These are phyloP conservation scores for Penicillium sp. DNA, from an alignment of 2,329 filamentous ascomycete genomes.

Conservation along the genomic window DNA sequence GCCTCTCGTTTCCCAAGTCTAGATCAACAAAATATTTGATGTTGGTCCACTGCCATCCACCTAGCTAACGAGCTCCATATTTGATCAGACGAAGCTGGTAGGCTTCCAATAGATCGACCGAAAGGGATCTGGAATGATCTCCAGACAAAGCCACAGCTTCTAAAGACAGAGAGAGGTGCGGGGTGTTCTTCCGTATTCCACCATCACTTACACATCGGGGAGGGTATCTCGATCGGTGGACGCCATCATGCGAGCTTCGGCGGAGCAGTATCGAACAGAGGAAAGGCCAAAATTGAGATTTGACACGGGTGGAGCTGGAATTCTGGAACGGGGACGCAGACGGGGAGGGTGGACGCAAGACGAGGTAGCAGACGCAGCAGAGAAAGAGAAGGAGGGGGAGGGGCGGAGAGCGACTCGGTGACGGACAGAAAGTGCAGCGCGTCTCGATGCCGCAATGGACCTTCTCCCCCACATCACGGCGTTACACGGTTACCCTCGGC, in stretches of 20 bases:
- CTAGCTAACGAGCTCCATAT: not conserved
- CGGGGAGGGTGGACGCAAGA: constrained; percentile 25
- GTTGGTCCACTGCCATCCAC: not conserved
- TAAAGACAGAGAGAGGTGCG: constrained; percentile 4
- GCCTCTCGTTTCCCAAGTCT: no score
- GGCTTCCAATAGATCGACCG: not conserved
- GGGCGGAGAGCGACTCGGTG: constrained; percentile 33
- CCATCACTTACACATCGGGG: constrained; percentile 46
- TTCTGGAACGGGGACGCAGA: constrained; percentile 16
- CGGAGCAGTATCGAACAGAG: constrained; percentile 43
- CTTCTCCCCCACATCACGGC: constrained; percentile 42
- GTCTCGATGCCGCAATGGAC: constrained; percentile 34
- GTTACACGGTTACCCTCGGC: constrained; percentile 30
- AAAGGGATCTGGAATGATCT: not conserved
- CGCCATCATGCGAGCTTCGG: constrained; percentile 49
- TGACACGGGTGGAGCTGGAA: constrained; percentile 14
- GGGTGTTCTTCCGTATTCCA: not conserved
- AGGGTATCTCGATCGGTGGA: constrained; percentile 50
- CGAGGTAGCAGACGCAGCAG: constrained; percentile 25
- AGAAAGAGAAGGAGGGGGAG: constrained; percentile 28
- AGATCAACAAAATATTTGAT: not conserved
- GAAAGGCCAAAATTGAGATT: constrained; percentile 21
- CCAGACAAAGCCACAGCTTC: not conserved
- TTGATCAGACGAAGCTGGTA: not conserved
- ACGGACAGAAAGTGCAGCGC: constrained; percentile 31